Base-by-base conservation (phyloP, 163 green algal species). In the Prototheca cutis region DNA sequence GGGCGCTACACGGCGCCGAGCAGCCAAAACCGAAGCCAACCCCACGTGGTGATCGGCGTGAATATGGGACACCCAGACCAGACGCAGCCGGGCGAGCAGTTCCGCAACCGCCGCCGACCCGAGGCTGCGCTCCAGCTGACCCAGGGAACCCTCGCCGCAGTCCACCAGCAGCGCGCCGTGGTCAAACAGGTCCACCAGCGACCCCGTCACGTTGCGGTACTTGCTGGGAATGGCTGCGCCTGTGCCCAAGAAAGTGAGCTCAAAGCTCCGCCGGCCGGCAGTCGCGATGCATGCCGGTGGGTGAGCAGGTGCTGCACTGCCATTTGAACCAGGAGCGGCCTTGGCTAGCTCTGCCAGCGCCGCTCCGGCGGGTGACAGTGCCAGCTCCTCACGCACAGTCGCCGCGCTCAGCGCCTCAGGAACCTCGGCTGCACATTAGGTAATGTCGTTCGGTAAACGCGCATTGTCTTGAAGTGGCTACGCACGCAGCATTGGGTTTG, bases 11-110 rank as follows among this genome's bases (percentile, higher is more conserved):
- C 59, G 90, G 65, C 53, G 70, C 49, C 32, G 68, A 65, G 65
- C 70, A 29, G 76, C 66, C 56, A 89, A 68, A 48, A 93, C 62
- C 0, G 72, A 62, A 55, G 82, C 77, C 62, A 97, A 66, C 4
- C 90, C 91, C 4, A 85, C 83, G 66, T 98, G 91, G 75, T 99
- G 93, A 71, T 99, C 93, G 3, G 91, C 93, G 55, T 99, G 93
- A 62, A 97, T 94, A 78, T 99, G 93, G 30, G 74, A 91, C 33
- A 99, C 81, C 90, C 89, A 97, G 21, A 97, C 67, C 3, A 47
- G 65, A 5, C 42, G 40, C 59, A 94, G 76, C 34, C 48, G 47
- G 49, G 58, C 52, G 57, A 69, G 51, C 48, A 58, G 71, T 0
- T 61, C 55, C 39, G 72, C 56, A 8, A 74, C 66, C 0, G 40